Base-by-base conservation (phyloP, 2,329 filamentous ascomycete species). In the Alternaria sp. region DNA sequence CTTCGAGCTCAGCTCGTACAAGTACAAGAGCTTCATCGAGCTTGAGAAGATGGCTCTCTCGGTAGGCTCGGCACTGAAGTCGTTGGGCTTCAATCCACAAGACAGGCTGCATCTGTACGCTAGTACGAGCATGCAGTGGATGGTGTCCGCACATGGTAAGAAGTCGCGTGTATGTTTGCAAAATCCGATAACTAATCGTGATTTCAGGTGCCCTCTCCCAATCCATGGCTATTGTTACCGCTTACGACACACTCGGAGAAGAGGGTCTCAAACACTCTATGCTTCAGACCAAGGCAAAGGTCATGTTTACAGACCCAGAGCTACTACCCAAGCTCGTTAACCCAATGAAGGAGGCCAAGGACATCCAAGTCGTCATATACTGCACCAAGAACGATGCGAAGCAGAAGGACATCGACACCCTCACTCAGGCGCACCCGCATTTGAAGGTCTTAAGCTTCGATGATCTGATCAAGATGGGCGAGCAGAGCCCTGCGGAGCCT, bases 211-310 rank as follows among this genome's bases (percentile, higher is more conserved):
- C 86, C 55, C 80, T 88, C 21, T 93, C 93, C 14, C 94, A 98
- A 79, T 93, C 91, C 42, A 87, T 97, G 76, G 88, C 91, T 58
- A 93, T 97, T 67, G 94, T 97, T 50, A 98, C 94, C 44, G 93
- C 93, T 50, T 97, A 97, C 79, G 93, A 97, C 78, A 96, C 93
- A 29, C 88, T 97, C 42, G 93, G 93, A 53, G 86, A 92, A 71
- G 87, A 89, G 62, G 93, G 93, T 45, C 85, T 97, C 63, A 88
- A 90, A 80, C 93, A 96, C 81, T 96, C 93, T 3, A 85, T 97
- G 64, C 83, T 88, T 23, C 91, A 96, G 80, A 95, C 92, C 52
- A 83, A 88, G 62, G 90, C 92, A 51, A 88, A 88, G 70, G 89
- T 89, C 77, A 94, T 97, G 82, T 97, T 93, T 80, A 85, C 92